Percentiles rank a stretch among this genome's conserved stretches.
phyloP scores from a whole-genome alignment of 2,329 filamentous ascomycete species.

The Venturia aucupariae region DNA sequence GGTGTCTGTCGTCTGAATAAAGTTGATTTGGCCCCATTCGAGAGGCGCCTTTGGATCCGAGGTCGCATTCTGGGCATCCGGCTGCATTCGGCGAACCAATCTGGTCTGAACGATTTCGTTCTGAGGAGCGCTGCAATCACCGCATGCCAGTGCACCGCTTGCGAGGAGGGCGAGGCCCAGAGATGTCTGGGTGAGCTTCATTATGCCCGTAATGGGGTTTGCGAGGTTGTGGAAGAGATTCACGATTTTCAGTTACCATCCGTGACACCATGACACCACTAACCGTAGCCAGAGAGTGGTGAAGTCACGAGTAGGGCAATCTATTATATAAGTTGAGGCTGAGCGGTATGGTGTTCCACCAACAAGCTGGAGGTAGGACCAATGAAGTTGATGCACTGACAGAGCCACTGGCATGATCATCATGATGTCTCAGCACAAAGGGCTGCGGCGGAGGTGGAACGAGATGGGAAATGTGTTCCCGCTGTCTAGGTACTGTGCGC shows the following conservation, averaged over 20 bases:
- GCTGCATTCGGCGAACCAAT: constrained; percentile 36
- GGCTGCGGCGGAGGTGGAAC: not conserved
- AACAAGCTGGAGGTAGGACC: not conserved
- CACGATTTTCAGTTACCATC: no score
- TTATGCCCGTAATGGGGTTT: not conserved
- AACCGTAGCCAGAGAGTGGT: no score
- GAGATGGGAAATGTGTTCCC: not conserved
- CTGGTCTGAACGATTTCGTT: constrained; percentile 33
- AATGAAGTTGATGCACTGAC: no score
- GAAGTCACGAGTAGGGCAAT: not conserved
- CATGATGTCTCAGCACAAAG: not conserved
- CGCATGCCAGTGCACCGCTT: constrained; percentile 21
- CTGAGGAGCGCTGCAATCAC: constrained; percentile 33
- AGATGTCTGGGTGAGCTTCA: not conserved
- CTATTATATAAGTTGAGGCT: not conserved
- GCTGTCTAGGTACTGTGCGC: no score
- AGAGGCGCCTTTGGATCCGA: constrained; percentile 32
- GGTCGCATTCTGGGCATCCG: constrained; percentile 33
- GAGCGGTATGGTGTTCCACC: not conserved
- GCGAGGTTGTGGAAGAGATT: not conserved
- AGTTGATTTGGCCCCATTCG: constrained; percentile 56
- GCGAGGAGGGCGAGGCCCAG: not conserved
- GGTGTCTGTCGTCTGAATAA: constrained; percentile 57
- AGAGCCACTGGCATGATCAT: not conserved
- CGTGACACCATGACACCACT: no score